These are phyloP conservation scores for Pinguiococcus pyrenoidosus DNA, from an alignment of 108 stramenopile genomes.

Conservation along the genomic window DNA sequence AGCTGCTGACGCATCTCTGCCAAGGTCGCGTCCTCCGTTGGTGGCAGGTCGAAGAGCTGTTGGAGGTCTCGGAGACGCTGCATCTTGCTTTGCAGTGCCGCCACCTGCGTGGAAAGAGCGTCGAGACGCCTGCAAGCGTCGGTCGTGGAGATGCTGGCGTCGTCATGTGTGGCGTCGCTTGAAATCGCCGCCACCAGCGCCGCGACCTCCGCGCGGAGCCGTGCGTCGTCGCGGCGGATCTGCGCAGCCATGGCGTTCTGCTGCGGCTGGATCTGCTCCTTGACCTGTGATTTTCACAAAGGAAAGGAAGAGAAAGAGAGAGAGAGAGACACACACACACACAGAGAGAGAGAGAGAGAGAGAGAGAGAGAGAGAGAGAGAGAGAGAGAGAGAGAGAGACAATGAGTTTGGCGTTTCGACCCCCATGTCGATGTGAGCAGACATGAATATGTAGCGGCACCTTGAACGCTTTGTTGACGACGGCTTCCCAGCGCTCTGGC, in stretches of 20 bases:
- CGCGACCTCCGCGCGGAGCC: constrained; percentile 12
- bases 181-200: constrained; percentile 7
- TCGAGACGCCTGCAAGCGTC: constrained; percentile 21
- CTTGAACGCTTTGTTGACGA: constrained; percentile 29
- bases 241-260: constrained; percentile 26
- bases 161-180: neutral
- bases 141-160: too few species aligned
- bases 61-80: constrained; percentile 20
- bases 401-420: too few species aligned
- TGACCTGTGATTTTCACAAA: too few species aligned
- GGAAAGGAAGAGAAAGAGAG: too few species aligned
- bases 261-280: constrained; percentile 31
- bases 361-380: too few species aligned
- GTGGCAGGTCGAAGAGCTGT: constrained; percentile 26
- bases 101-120: neutral
- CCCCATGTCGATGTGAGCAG: too few species aligned
- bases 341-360: too few species aligned
- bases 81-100: neutral
- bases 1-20: constrained; percentile 9
- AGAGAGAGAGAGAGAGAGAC: too few species aligned
- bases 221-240: neutral
- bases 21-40: neutral
- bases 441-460: too few species aligned
- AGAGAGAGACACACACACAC: too few species aligned
- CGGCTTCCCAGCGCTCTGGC: constrained; percentile 23